phyloP scores from a whole-genome alignment of 352 stramenopile species.

The Elongisporangium senticosum region DNA sequence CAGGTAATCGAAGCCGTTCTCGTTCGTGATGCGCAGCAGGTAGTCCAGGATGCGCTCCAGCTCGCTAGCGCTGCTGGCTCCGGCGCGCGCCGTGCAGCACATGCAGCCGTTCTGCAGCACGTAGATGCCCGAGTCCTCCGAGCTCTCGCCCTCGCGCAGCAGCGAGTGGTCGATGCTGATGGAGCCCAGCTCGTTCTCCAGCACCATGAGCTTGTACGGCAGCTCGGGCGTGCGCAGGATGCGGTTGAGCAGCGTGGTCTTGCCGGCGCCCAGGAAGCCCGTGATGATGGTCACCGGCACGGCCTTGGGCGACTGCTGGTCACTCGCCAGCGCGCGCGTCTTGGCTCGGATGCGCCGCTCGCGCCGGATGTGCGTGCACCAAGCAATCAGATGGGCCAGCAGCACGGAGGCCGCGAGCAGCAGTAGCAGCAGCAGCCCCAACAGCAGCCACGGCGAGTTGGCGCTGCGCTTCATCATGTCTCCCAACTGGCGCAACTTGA shows the following conservation, averaged over 20 bases:
- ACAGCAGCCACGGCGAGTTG: constrained; percentile 13
- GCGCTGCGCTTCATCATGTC: not conserved
- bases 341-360: constrained; percentile 56
- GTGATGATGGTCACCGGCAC: constrained; percentile 93
- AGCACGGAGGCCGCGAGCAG: constrained; percentile 47
- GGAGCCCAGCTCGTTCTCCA: constrained; percentile 84
- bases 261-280: constrained; percentile 92
- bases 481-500: not conserved
- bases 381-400: constrained; percentile 60
- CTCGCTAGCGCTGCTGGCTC: constrained; percentile 84
- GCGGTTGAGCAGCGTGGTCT: constrained; percentile 96
- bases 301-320: not conserved
- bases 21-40: constrained; percentile 45
- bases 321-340: constrained; percentile 31
- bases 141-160: constrained; percentile 23
- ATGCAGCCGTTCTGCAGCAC: constrained; percentile 98
- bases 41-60: constrained; percentile 92
- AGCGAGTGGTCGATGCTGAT: constrained; percentile 70
- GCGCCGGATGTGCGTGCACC: constrained; percentile 54
- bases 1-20: constrained; percentile 94
- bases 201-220: constrained; percentile 93
- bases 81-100: constrained; percentile 91
- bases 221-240: constrained; percentile 87
- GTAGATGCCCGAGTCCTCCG: constrained; percentile 81
- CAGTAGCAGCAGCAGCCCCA: constrained; percentile 21